A percentile compares a stretch with the other conserved stretches of the same genome.
Evolutionary conservation across 805 yeast species (phyloP).

Genomic region (Brettanomyces nanus): DNA sequence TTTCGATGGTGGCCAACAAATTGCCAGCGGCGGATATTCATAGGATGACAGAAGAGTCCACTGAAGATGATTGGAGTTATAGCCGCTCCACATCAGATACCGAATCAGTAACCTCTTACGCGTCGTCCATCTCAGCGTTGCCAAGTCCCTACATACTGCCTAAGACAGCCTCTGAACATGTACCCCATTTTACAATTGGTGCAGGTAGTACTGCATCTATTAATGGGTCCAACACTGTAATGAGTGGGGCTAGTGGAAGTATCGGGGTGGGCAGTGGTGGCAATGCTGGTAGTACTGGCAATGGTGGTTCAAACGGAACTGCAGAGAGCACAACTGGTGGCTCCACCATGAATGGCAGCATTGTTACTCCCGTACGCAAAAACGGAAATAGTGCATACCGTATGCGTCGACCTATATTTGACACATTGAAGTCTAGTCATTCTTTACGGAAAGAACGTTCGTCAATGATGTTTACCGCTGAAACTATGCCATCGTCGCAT

Average conservation of each 20-base stretch:
- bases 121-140: not conserved
- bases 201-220: not conserved
- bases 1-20: constrained; percentile 63
- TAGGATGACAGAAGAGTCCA: constrained; percentile 15
- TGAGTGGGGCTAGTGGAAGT: not conserved
- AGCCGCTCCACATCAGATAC: constrained; percentile 16
- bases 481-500: constrained; percentile 60
- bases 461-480: constrained; percentile 42
- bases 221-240: not conserved
- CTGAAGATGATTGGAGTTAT: constrained; percentile 18
- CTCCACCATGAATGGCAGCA: too few relatives aligned
- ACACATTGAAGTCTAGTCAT: constrained; percentile 13
- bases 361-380: too few relatives aligned
- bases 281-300: too few relatives aligned
- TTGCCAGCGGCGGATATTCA: constrained; percentile 29
- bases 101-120: constrained; percentile 16
- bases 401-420: constrained; percentile 17
- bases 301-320: too few relatives aligned
- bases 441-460: constrained; percentile 13
- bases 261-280: not conserved
- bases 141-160: constrained; percentile 4
- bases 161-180: not conserved
- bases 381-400: too few relatives aligned
- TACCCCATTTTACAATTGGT: not conserved
- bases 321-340: too few relatives aligned